Evolutionary conservation across 768 basidiomycete species (phyloP).

Genomic region (Boletus insuetus): DNA sequence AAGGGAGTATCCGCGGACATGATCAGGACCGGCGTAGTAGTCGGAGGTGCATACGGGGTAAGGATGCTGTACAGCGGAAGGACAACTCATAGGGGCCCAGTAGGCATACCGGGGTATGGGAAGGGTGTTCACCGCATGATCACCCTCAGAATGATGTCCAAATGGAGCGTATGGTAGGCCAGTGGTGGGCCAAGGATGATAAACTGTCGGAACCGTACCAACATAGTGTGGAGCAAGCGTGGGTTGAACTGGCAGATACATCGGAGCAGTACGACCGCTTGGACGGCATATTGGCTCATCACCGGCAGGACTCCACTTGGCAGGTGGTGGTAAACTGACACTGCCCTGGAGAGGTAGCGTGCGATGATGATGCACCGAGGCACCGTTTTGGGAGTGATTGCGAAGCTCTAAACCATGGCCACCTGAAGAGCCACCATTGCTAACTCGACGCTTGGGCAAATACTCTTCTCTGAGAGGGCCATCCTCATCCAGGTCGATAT

Average conservation of each 20-base stretch:
- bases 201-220: slow-evolving; percentile 30
- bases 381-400: not conserved
- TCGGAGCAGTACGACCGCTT: slow-evolving; percentile 47
- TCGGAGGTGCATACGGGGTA: slow-evolving; percentile 57
- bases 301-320: slow-evolving; percentile 79
- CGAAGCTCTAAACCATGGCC: not conserved
- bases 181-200: slow-evolving; percentile 26
- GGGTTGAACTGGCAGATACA: slow-evolving; percentile 66
- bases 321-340: slow-evolving; percentile 61
- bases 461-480: slow-evolving; percentile 82
- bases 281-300: slow-evolving; percentile 70
- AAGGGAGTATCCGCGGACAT: slow-evolving; percentile 60
- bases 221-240: slow-evolving; percentile 38
- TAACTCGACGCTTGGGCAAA: slow-evolving; percentile 60
- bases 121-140: slow-evolving; percentile 11
- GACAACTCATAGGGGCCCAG: slow-evolving; percentile 25
- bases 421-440: slow-evolving; percentile 14
- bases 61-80: slow-evolving; percentile 49
- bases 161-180: slow-evolving; percentile 16
- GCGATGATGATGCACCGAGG: slow-evolving; percentile 1
- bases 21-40: slow-evolving; percentile 44
- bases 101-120: slow-evolving; percentile 20
- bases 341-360: slow-evolving; percentile 16
- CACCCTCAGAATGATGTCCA: slow-evolving; percentile 20
- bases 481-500: slow-evolving; percentile 81